These are phyloP conservation scores for Dissophora globulifera DNA, from an alignment of 192 early-diverging fungal genomes.

Conservation along the genomic window DNA sequence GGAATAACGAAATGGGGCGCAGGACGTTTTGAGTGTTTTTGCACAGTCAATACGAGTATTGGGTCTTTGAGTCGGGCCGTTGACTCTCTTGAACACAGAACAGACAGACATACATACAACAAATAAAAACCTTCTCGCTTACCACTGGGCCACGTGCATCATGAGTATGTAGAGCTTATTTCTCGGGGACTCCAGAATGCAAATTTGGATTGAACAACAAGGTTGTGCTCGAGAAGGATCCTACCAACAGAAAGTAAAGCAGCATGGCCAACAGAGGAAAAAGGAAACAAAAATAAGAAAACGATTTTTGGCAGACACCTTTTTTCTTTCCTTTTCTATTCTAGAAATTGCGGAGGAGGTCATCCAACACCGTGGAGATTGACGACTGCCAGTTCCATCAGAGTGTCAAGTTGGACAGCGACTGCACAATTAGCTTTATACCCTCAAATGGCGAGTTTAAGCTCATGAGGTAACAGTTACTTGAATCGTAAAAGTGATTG, in stretches of 20 bases:
- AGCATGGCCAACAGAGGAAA: not conserved
- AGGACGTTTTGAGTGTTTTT: no score
- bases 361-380: constrained; percentile 84
- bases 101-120: no score
- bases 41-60: no score
- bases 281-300: not conserved
- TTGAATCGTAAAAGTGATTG: no score
- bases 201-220: constrained; percentile 95
- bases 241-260: constrained; percentile 43
- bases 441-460: constrained; percentile 98
- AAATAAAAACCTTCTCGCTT: no score
- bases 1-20: no score
- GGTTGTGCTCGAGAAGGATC: constrained; percentile 85
- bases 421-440: constrained; percentile 96
- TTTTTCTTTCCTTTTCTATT: constrained; percentile 8
- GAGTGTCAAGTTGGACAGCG: constrained; percentile 92
- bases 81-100: not conserved
- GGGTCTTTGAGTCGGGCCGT: no score
- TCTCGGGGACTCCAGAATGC: constrained; percentile 98
- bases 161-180: constrained; percentile 91
- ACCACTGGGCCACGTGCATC: no score
- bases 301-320: not conserved
- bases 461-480: constrained; percentile 89
- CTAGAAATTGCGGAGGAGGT: constrained; percentile 7
- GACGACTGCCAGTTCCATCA: constrained; percentile 99